Evolutionary conservation across 169 alveolate species (phyloP).

Genomic region (Perkinsus olseni): DNA sequence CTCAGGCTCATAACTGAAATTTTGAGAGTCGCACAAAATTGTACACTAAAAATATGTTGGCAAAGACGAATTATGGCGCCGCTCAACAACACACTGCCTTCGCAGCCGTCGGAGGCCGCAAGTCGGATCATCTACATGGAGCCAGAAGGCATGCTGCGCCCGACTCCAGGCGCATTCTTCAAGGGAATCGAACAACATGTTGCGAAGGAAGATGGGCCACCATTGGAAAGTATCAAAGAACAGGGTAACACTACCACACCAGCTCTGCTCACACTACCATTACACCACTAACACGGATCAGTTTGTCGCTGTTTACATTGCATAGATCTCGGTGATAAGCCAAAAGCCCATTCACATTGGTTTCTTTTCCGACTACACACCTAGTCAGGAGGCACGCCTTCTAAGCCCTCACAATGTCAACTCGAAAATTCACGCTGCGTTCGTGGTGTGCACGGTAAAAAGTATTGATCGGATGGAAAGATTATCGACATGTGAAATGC

Average conservation of each 20-base stretch:
- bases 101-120: neutral
- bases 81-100: neutral
- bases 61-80: too few relatives aligned
- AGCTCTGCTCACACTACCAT: neutral
- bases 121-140: neutral
- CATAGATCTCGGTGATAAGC: neutral
- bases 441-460: too few relatives aligned
- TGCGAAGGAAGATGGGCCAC: neutral
- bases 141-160: neutral
- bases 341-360: too few relatives aligned
- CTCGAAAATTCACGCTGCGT: too few relatives aligned
- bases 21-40: too few relatives aligned
- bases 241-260: neutral
- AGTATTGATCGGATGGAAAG: too few relatives aligned
- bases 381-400: too few relatives aligned
- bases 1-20: too few relatives aligned
- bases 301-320: neutral
- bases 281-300: neutral
- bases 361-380: too few relatives aligned
- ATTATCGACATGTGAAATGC: too few relatives aligned
- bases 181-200: neutral
- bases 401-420: too few relatives aligned
- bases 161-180: neutral
- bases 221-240: neutral
- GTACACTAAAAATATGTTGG: too few relatives aligned